Percentiles rank a stretch among this genome's conserved stretches.
Conservation (phyloP, 2,329 filamentous ascomycete species). For the Ophiostoma himal-ulmi region DNA sequence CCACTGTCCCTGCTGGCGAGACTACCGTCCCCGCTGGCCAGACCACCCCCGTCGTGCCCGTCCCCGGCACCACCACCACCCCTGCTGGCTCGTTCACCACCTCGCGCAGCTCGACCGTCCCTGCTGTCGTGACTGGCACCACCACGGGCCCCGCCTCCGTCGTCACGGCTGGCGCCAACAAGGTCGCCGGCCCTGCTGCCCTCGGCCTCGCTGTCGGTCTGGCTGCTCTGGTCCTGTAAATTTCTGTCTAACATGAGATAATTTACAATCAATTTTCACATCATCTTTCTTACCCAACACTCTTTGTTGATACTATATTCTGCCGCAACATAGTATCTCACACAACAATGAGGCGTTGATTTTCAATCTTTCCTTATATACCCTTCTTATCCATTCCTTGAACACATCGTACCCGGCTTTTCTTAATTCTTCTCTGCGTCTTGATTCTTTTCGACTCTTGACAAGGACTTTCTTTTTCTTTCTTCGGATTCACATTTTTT, state of each 20-base stretch:
- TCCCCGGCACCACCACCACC: constrained; percentile 16
- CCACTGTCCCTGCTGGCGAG: not conserved
- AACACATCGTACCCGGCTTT: not conserved
- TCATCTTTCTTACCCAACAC: not conserved
- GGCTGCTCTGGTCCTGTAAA: constrained; percentile 26
- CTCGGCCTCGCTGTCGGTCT: constrained; percentile 26
- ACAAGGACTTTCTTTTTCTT: not conserved
- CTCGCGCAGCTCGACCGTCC: not conserved
- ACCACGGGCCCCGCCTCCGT: constrained; percentile 5
- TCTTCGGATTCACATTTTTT: not conserved
- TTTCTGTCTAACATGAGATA: not conserved
- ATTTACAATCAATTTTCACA: not conserved
- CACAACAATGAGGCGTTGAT: not conserved
- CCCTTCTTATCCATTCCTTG: constrained; percentile 23
- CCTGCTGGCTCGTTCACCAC: not conserved
- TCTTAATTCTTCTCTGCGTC: constrained; percentile 9
- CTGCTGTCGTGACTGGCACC: not conserved
- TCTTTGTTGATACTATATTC: not conserved
- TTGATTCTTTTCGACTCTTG: not conserved
- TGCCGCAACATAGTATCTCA: not conserved
- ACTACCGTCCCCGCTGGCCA: not conserved
- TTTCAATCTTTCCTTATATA: constrained; percentile 14
- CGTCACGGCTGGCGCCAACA: constrained; percentile 23
- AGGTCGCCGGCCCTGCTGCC: constrained; percentile 21
- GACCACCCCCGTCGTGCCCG: not conserved